phyloP scores from a whole-genome alignment of 257 asterid genomes.

The Solanum tarapatanum region DNA sequence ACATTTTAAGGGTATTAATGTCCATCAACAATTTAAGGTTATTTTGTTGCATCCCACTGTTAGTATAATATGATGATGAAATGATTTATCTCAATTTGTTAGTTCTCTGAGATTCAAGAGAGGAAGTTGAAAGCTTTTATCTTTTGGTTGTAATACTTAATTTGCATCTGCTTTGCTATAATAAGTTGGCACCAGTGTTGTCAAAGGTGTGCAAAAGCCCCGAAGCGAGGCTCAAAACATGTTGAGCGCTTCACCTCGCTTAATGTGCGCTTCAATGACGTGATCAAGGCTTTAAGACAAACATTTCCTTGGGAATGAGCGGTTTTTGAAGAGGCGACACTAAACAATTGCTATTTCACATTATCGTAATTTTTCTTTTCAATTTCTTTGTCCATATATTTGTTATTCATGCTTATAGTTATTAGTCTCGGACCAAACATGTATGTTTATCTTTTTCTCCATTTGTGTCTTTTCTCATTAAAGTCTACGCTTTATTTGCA shows the following conservation, averaged over 20 bases:
- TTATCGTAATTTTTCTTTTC: neutral
- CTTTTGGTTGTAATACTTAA: neutral
- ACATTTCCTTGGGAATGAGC: neutral
- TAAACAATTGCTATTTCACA: neutral
- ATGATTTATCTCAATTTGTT: neutral
- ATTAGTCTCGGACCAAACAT: neutral
- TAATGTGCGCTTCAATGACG: neutral
- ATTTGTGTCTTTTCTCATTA: neutral
- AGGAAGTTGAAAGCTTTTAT: neutral
- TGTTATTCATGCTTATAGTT: neutral
- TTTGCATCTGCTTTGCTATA: neutral
- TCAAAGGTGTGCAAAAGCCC: neutral
- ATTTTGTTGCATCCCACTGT: neutral
- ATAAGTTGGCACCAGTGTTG: neutral
- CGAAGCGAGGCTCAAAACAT: neutral
- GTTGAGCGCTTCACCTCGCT: neutral
- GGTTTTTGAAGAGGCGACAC: neutral
- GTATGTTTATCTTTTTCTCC: neutral
- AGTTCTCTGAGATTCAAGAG: neutral
- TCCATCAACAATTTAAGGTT: neutral
- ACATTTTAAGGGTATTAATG: neutral
- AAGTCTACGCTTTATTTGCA: neutral
- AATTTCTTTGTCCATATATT: neutral
- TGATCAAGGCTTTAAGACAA: neutral
- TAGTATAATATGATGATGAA: neutral